phyloP scores from a whole-genome alignment of 2,329 filamentous ascomycete genomes.

The Sarocladium kiliense region DNA sequence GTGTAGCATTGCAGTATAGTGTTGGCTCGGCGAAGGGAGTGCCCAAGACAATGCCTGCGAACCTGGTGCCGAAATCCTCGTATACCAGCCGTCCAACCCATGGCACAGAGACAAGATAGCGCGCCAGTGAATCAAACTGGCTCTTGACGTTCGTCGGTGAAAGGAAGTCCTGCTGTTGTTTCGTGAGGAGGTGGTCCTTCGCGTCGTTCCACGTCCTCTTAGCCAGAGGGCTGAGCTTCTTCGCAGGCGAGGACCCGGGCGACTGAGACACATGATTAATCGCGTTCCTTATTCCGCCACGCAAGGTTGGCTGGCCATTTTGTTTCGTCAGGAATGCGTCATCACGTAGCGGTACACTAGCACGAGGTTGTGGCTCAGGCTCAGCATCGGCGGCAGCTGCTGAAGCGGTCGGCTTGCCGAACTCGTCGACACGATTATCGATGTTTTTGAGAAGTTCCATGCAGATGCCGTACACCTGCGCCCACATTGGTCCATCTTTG shows the following conservation, averaged over 20 bases:
- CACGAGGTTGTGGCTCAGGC: conserved; percentile 26
- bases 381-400: conserved; percentile 20
- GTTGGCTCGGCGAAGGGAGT: conserved; percentile 65
- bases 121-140: conserved; percentile 41
- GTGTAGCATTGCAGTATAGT: conserved; percentile 66
- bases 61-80: conserved; percentile 59
- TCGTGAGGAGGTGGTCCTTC: conserved; percentile 42
- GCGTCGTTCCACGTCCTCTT: conserved; percentile 44
- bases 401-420: conserved; percentile 39
- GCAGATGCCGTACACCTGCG: conserved; percentile 67
- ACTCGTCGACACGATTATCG: conserved; percentile 60
- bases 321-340: conserved; percentile 40
- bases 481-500: conserved; percentile 73
- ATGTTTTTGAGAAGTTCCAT: conserved; percentile 65
- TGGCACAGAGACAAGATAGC: conserved; percentile 32
- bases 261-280: conserved; percentile 38
- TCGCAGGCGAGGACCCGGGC: conserved; percentile 42
- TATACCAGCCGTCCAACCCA: conserved; percentile 50
- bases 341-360: conserved; percentile 35
- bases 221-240: conserved; percentile 45
- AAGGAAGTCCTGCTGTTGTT: conserved; percentile 50
- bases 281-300: conserved; percentile 33
- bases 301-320: conserved; percentile 25
- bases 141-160: conserved; percentile 43
- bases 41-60: conserved; percentile 66